Evolutionary conservation across 2,329 filamentous ascomycete genomes (phyloP).

Genomic region (Aaosphaeria arxii): DNA sequence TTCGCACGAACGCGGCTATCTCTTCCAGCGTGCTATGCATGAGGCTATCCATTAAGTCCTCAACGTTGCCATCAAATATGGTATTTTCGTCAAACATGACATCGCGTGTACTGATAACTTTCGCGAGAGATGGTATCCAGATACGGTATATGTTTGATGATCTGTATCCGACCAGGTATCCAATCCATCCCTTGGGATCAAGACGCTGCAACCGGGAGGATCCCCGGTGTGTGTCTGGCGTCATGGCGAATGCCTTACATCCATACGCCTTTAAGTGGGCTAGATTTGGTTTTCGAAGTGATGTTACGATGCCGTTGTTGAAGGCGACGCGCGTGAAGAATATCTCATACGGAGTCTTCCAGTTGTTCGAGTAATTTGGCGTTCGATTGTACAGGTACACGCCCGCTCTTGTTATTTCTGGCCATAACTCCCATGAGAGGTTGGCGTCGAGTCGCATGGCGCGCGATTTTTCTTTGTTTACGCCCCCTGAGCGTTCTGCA

Average conservation of each 20-base stretch:
- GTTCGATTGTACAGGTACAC: neutral
- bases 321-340: no score
- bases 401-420: neutral
- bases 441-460: neutral
- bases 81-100: neutral
- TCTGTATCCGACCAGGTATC: neutral
- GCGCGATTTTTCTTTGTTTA: conserved; percentile 2
- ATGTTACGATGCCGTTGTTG: no score
- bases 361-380: neutral
- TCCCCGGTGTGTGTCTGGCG: neutral
- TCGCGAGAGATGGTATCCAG: neutral
- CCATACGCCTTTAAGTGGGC: neutral
- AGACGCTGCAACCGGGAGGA: neutral
- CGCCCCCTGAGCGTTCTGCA: conserved; percentile 7
- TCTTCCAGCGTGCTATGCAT: no score
- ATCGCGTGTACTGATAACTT: neutral
- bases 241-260: neutral
- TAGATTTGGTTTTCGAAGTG: neutral
- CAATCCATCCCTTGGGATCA: neutral
- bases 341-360: neutral
- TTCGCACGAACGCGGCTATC: no score
- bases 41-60: no score
- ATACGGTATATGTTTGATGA: neutral
- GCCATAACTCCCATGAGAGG: neutral
- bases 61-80: no score